These are phyloP conservation scores for Rutstroemia sp. DNA, from an alignment of 2,329 filamentous ascomycete species.

Conservation along the genomic window DNA sequence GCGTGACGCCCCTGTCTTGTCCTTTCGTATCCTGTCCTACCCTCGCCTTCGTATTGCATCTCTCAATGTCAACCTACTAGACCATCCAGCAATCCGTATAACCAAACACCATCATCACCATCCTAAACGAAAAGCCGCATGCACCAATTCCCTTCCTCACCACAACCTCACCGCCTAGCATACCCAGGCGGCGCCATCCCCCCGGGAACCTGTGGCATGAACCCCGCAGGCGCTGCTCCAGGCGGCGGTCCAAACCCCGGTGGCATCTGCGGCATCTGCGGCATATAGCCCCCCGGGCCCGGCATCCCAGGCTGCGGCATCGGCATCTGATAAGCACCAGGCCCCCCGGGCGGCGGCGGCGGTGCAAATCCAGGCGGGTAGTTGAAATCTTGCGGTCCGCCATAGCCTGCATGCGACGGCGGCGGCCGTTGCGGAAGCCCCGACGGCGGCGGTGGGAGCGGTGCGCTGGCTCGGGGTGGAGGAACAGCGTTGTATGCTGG, in stretches of 20 bases:
- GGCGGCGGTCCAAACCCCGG: background rate
- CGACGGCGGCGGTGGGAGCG: constrained; percentile 49
- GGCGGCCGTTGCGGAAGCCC: constrained; percentile 60
- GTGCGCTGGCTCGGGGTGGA: constrained; percentile 36
- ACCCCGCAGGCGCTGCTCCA: background rate
- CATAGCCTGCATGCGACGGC: constrained; percentile 59
- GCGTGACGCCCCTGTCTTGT: too few species aligned
- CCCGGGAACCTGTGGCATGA: background rate
- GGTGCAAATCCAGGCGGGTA: constrained; percentile 38
- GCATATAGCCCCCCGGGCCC: background rate
- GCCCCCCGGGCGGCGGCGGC: background rate
- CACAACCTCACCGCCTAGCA: background rate
- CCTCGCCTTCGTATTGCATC: background rate
- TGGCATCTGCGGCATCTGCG: too few species aligned
- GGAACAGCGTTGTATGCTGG: constrained; percentile 27
- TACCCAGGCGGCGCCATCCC: constrained; percentile 19
- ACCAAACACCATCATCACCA: background rate
- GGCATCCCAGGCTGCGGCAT: background rate
- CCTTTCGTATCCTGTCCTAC: too few species aligned
- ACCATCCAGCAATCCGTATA: background rate
- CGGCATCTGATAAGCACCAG: background rate
- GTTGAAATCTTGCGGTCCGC: constrained; percentile 51
- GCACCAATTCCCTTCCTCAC: background rate
- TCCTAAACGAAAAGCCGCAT: background rate
- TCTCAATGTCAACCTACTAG: background rate